Evolutionary conservation across 352 stramenopile genomes (phyloP), one percentile per base, ranked within the genome.

Genomic region (Elongisporangium prolatum): DNA sequence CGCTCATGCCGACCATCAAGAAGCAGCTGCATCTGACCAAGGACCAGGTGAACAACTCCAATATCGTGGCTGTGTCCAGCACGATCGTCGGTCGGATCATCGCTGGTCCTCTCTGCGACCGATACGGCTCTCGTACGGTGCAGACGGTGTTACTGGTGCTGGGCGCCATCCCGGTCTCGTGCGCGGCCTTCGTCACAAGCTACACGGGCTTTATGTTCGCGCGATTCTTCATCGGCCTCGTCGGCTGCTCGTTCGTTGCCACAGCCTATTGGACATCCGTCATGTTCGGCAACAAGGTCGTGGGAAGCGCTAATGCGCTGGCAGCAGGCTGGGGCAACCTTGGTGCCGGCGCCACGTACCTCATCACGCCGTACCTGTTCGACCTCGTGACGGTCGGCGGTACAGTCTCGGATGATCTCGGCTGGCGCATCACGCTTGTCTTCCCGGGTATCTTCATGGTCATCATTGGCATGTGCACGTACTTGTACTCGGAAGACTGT

Each of bases 201-300:
- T 87, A 93, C 51, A 71, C 64, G 2, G 75, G 67, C 0, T 79
- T 98, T 24, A 66, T 86, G 38, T 57, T 96, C 54, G 70, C 95
- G 61, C 88, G 95, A n/a, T 93, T 98, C 57, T 96, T 97, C 57
- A 98, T 98, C 64, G 96, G 94, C 34, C 64, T 98, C 60, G 88
- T 96, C n/a, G 95, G 94, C 48, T 91, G 79, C 53, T 88, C 88
- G 21, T 98, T 98, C 67, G 90, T 98, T 10, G 87, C 88, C 22
- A 97, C 88, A 47, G 88, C 97, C 61, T 97, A 91, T 67, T 98
- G 95, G 95, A 97, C 91, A 0, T 91, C 81, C 48, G 64, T 83
- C 50, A 98, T 98, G 81, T 98, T 98, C 63, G 80, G 79, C 18
- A 96, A 89, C 56, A 72, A 98, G 60, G 78, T 98, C 47, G 93